A percentile compares a stretch with the other conserved stretches of the same genome.
Evolutionary conservation across 352 stramenopile species (phyloP).

Genomic region (Phytopythium litorale): DNA sequence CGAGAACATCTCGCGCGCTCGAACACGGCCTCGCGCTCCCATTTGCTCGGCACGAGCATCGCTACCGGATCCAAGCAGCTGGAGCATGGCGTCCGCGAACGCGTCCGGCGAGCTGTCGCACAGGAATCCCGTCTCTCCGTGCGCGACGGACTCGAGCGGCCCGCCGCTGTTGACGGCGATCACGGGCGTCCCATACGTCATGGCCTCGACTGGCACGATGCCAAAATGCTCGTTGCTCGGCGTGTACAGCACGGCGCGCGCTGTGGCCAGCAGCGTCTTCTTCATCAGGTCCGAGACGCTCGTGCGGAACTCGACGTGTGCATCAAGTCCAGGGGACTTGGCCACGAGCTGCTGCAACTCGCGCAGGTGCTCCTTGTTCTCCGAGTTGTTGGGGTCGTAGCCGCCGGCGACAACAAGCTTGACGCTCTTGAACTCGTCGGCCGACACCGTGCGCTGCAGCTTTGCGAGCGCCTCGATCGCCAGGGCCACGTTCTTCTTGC

Average conservation of each 20-base stretch:
- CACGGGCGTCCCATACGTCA: constrained; percentile 93
- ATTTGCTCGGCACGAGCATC: constrained; percentile 32
- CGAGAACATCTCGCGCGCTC: constrained; percentile 61
- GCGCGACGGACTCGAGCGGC: constrained; percentile 94
- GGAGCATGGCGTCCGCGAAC: constrained; percentile 61
- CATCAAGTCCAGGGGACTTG: constrained; percentile 32
- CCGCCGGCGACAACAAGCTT: constrained; percentile 93
- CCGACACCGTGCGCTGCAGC: constrained; percentile 36
- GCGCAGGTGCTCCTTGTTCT: constrained; percentile 95
- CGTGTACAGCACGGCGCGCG: constrained; percentile 94
- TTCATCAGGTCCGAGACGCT: constrained; percentile 89
- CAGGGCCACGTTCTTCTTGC: constrained; percentile 97
- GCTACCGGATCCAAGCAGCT: constrained; percentile 39
- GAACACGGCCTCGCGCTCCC: constrained; percentile 40
- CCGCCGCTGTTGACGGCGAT: constrained; percentile 94
- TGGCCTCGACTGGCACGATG: constrained; percentile 99
- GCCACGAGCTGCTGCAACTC: constrained; percentile 85
- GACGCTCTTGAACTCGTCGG: constrained; percentile 41
- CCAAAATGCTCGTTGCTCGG: constrained; percentile 97
- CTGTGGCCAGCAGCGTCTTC: constrained; percentile 77
- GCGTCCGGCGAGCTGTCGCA: constrained; percentile 52
- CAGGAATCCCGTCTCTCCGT: constrained; percentile 86
- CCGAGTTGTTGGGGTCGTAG: constrained; percentile 94
- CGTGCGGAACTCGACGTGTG: constrained; percentile 85
- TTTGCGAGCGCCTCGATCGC: constrained; percentile 78